Evolutionary conservation across 441 rosid species (phyloP).

Genomic region (Sinapis alba): DNA sequence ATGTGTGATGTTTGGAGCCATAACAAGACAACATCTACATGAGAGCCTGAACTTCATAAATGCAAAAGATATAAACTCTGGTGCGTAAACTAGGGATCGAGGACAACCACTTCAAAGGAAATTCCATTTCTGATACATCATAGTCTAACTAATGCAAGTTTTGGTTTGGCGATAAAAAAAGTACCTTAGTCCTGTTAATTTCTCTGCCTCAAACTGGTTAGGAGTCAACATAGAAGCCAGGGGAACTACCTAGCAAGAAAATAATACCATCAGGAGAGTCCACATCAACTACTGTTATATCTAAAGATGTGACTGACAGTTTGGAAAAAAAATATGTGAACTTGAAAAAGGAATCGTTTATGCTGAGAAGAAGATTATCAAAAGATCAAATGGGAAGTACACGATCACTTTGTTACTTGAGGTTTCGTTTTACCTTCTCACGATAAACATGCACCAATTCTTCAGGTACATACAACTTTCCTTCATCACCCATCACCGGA

Average conservation of each 20-base stretch:
- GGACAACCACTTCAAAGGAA: slow-evolving; percentile 3
- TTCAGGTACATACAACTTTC: slow-evolving; percentile 92
- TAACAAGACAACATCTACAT: slow-evolving; percentile 12
- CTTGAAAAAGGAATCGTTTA: neutral
- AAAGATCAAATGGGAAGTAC: neutral
- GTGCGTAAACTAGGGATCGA: neutral
- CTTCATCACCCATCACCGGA: slow-evolving; percentile 99
- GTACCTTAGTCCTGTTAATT: slow-evolving; percentile 85
- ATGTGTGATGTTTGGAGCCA: slow-evolving; percentile 5
- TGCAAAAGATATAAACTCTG: neutral
- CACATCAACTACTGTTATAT: slow-evolving; percentile 14
- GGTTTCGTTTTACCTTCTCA: slow-evolving; percentile 65
- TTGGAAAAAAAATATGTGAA: neutral
- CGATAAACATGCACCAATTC: slow-evolving; percentile 87
- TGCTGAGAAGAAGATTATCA: neutral
- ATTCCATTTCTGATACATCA: neutral
- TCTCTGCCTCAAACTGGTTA: slow-evolving; percentile 98
- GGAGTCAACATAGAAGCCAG: slow-evolving; percentile 99
- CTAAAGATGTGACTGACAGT: neutral
- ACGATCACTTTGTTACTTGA: slow-evolving; percentile 1
- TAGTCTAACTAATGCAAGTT: slow-evolving; percentile 17
- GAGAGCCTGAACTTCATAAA: neutral
- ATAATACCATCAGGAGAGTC: slow-evolving; percentile 15
- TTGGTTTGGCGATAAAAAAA: slow-evolving; percentile 3
- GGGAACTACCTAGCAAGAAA: slow-evolving; percentile 84